phyloP scores from a whole-genome alignment of 2,329 filamentous ascomycete genomes.

The Hypoxylon sp. region DNA sequence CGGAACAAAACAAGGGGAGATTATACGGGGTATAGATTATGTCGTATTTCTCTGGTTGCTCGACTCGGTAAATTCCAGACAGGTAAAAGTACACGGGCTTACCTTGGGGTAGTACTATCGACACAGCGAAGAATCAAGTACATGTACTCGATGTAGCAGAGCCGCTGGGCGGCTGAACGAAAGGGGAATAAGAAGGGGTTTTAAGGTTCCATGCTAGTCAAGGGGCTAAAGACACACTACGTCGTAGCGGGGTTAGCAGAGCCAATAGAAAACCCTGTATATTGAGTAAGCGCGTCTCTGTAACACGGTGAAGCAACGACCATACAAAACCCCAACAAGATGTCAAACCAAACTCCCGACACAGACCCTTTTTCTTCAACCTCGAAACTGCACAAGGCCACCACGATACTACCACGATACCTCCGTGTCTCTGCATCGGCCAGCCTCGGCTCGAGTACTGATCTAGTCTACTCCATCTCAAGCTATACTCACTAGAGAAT shows the following conservation, averaged over 20 bases:
- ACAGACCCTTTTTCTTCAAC: constrained; percentile 51
- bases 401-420: constrained; percentile 41
- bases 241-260: constrained; percentile 41
- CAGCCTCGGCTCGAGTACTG: constrained; percentile 23
- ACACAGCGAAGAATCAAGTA: constrained; percentile 12
- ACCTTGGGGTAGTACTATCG: not conserved
- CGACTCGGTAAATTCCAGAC: constrained; percentile 29
- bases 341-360: constrained; percentile 58
- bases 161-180: constrained; percentile 42
- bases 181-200: constrained; percentile 51
- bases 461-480: constrained; percentile 28
- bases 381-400: constrained; percentile 40
- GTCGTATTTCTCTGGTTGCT: constrained; percentile 30
- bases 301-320: constrained; percentile 59
- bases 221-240: constrained; percentile 36
- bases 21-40: constrained; percentile 43
- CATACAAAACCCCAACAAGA: constrained; percentile 55
- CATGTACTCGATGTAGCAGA: constrained; percentile 35
- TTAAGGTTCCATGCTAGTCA: constrained; percentile 43
- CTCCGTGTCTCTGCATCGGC: constrained; percentile 10
- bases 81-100: constrained; percentile 20
- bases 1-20: constrained; percentile 42
- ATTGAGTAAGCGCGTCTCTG: constrained; percentile 56
- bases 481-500: constrained; percentile 12
- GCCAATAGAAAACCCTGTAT: constrained; percentile 52